phyloP scores from a whole-genome alignment of 192 early-diverging fungal species.

The Coemansia sp. region DNA sequence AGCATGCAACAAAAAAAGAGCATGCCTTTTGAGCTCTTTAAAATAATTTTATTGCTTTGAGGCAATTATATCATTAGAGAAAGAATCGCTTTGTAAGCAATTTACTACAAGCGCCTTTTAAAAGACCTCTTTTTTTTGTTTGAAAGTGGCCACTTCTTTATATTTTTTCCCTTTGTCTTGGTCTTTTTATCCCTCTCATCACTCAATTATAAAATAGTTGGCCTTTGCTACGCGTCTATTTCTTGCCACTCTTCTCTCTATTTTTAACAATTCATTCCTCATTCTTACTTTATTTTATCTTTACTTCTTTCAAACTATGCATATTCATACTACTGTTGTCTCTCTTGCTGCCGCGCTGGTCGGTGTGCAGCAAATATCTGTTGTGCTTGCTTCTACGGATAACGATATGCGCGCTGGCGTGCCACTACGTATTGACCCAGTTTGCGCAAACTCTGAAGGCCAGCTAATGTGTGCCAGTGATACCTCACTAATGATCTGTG shows the following conservation, averaged over 20 bases:
- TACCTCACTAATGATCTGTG: background rate
- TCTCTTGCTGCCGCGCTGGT: conserved; percentile 6
- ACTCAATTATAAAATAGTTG: background rate
- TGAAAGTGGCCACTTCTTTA: background rate
- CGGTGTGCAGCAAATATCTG: background rate
- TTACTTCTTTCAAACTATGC: background rate
- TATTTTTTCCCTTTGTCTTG: background rate
- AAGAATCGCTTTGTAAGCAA: no score
- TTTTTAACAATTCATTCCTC: background rate
- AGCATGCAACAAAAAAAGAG: no score
- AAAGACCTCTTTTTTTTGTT: no score
- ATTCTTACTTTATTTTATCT: background rate
- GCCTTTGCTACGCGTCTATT: background rate
- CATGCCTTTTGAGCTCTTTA: no score
- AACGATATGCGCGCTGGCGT: background rate
- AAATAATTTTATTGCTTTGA: no score
- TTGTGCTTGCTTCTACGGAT: background rate
- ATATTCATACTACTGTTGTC: background rate
- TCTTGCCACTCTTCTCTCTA: background rate
- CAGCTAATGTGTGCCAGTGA: background rate
- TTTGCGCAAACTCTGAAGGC: background rate
- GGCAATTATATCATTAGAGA: no score
- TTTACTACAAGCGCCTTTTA: no score
- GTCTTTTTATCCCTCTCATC: background rate
- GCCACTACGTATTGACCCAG: background rate